Base-by-base conservation (phyloP, 2,329 filamentous ascomycete genomes). In the Arachnopeziza araneosa region DNA sequence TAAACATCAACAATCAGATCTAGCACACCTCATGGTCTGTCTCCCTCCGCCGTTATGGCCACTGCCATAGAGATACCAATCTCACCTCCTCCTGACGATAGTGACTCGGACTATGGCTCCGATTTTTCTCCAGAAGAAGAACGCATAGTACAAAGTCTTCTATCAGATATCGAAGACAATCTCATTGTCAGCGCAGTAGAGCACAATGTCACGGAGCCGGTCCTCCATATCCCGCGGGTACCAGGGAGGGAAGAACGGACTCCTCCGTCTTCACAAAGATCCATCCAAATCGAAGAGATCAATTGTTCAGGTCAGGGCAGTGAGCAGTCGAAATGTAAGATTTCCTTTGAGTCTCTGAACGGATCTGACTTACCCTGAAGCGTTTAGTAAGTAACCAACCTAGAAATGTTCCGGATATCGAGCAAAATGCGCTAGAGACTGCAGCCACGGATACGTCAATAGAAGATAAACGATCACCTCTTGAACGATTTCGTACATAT, bases 401-500 rank as follows among this genome's bases (percentile, higher is more conserved):
- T 24, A 60, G 30, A 48, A 48, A 54, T 10, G 22, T 24, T 1
- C 24, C 49, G 26, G 59, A 56, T 26, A 10, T 48, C 36, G 44
- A 54, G 50, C 7, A 36, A 55, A 48, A 58, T 26, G 23, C 36
- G 6, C 14, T 51, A 50, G 58, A 62, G 12, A 48, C 52, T n/a
- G 21, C 26, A 24, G 36, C 57, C 26, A 56, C 57, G 52, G 51
- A 55, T 9, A 10, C 24, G 12, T 48, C 58, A 19, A 32, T 24
- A 10, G 64, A 66, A 17, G 81, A 86, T 69, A 72, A 72, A 9
- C 77, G 80, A 61, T 80, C 85, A 9, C 93, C 92, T 0, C 76
- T 97, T 1, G 82, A 91, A 63, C 85, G 89, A 36, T 96, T 96
- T 68, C 87, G 93, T 48, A 85, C 85, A 1, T 86, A 83, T 59